Evolutionary conservation across 768 basidiomycete species (phyloP).

Genomic region (Stropharia rugosoannulata): DNA sequence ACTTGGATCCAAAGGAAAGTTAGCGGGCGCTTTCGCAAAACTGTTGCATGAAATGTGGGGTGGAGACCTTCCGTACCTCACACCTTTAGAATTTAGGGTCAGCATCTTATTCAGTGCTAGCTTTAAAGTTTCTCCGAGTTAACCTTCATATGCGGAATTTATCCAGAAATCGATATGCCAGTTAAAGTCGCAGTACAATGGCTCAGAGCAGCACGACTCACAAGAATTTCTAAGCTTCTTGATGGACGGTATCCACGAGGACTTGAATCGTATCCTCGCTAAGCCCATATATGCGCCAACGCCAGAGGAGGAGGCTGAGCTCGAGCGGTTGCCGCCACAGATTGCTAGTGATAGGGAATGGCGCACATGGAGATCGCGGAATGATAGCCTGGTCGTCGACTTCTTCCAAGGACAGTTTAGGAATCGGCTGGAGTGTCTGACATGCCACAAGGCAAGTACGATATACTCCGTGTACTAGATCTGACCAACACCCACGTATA

Average conservation of each 20-base stretch:
- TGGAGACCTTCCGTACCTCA: slow-evolving; percentile 78
- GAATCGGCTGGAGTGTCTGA: slow-evolving; percentile 85
- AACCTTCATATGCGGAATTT: neutral
- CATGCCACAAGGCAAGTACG: slow-evolving; percentile 74
- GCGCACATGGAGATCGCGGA: slow-evolving; percentile 83
- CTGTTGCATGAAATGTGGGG: slow-evolving; percentile 88
- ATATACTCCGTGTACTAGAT: neutral
- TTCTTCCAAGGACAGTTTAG: slow-evolving; percentile 98
- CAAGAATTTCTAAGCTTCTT: slow-evolving; percentile 96
- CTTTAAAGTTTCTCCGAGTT: neutral
- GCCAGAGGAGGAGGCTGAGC: slow-evolving; percentile 81
- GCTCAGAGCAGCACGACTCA: slow-evolving; percentile 92
- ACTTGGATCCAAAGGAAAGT: slow-evolving; percentile 81
- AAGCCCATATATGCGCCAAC: slow-evolving; percentile 65
- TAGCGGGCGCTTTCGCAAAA: slow-evolving; percentile 81
- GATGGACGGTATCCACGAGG: slow-evolving; percentile 89
- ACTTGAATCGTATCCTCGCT: slow-evolving; percentile 79
- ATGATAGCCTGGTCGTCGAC: slow-evolving; percentile 94
- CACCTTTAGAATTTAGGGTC: slow-evolving; percentile 84
- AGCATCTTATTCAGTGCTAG: slow-evolving; percentile 19
- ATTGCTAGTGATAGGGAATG: slow-evolving; percentile 93
- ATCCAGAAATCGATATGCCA: slow-evolving; percentile 41
- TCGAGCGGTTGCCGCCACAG: slow-evolving; percentile 84
- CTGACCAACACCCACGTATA: slow-evolving; percentile 1
- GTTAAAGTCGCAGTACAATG: slow-evolving; percentile 73